Conservation (phyloP, 106 monocot species). For the Acanthochlamys bracteata region DNA sequence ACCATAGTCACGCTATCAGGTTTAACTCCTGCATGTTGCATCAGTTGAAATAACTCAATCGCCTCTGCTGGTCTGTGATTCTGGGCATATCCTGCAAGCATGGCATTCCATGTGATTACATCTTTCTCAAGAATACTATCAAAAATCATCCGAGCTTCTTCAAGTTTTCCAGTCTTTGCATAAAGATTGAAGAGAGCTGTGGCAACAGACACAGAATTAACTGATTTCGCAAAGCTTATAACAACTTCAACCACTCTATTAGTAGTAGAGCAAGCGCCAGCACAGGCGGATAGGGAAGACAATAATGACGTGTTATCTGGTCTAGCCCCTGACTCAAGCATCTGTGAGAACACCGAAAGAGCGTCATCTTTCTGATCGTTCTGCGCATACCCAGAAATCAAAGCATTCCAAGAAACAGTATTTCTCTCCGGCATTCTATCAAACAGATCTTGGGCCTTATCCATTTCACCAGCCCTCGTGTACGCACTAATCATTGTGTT, state of each 20-base stretch:
- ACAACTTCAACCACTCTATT: slow-evolving; percentile 19
- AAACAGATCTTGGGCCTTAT: slow-evolving; percentile 14
- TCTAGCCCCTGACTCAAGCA: slow-evolving; percentile 22
- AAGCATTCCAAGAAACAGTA: slow-evolving; percentile 27
- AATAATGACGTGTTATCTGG: slow-evolving; percentile 26
- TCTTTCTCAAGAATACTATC: slow-evolving; percentile 38
- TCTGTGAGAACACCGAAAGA: slow-evolving; percentile 23
- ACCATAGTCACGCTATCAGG: slow-evolving; percentile 47
- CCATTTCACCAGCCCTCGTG: slow-evolving; percentile 17
- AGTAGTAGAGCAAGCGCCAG: slow-evolving; percentile 4
- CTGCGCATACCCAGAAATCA: slow-evolving; percentile 45
- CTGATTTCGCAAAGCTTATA: slow-evolving; percentile 4
- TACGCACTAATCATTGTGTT: slow-evolving; percentile 28
- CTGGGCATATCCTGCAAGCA: slow-evolving; percentile 44
- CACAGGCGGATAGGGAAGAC: slow-evolving; percentile 24
- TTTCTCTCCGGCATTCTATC: slow-evolving; percentile 32
- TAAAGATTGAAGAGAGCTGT: slow-evolving; percentile 47
- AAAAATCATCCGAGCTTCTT: slow-evolving; percentile 30
- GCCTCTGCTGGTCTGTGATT: slow-evolving; percentile 26
- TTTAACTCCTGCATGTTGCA: slow-evolving; percentile 24
- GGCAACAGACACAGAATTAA: slow-evolving; percentile 31
- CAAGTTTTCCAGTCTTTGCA: slow-evolving; percentile 28
- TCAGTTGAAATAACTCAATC: slow-evolving; percentile 39
- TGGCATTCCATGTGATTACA: slow-evolving; percentile 55
- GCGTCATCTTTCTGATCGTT: slow-evolving; percentile 23